Base-by-base conservation (phyloP, 805 yeast genomes). In the Kodamaea kakaduensis region DNA sequence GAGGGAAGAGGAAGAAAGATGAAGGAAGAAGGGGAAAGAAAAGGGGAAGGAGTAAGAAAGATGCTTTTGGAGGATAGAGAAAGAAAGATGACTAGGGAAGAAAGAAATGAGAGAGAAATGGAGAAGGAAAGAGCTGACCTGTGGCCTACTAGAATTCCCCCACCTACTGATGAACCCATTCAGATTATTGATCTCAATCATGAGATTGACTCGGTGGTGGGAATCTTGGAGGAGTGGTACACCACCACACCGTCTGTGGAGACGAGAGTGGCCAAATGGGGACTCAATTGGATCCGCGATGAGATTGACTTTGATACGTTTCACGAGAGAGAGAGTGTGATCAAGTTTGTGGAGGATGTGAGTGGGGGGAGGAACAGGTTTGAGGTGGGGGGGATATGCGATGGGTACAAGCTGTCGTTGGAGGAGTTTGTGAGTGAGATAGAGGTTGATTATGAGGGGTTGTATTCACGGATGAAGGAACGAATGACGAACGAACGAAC, bases 391-490 rank as follows among this genome's bases (percentile, higher is more conserved):
- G 31, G 30, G 15, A 40, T 33, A 20, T 43, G 47, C 18, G 47
- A 43, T 19, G 24, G 38, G 20, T 43, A 43, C 14, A 34, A 41
- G 24, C 39, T 37, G 36, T 39, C 38, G 13, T 41, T 43, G 38
- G 47, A 43, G 21, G 47, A 43, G 32, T 43, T 43, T 31, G 39
- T 41, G 22, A 40, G 41, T 13, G 47, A 43, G 31, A 40, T 43
- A 12, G 47, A 43, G 33, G 39, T 41, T 27, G 47, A 43, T 26
- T 33, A 33, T 14, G 47, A 43, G 13, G 32, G 32, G 13, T 37
- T 43, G 22, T 38, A 35, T 30, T 36, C 40, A 31, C 19, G 42
- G 6, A 15, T 26, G 9, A 15, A 6, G 29, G 29, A 10, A 15
- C 9, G 27, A 25, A 25, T 13, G 4, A 13, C 12, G 13, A n/a